phyloP scores from a whole-genome alignment of 2,329 filamentous ascomycete species.

The Paramyrothecium roridum region DNA sequence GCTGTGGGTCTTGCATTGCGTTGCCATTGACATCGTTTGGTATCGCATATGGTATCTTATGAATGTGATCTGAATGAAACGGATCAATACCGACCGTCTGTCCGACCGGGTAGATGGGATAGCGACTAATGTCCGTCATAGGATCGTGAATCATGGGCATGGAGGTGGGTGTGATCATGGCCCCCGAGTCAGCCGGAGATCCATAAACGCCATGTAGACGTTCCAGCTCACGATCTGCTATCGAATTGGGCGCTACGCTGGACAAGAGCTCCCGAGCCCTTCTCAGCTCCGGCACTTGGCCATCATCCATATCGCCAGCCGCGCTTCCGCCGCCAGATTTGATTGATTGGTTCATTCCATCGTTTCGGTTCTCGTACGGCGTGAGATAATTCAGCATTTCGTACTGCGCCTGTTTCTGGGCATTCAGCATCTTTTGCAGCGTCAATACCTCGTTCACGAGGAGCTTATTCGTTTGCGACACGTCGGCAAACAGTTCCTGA shows the following conservation, averaged over 20 bases:
- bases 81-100: slow-evolving; percentile 91
- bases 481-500: slow-evolving; percentile 79
- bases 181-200: slow-evolving; percentile 51
- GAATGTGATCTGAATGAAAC: slow-evolving; percentile 89
- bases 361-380: slow-evolving; percentile 40
- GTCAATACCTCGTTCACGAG: slow-evolving; percentile 60
- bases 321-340: slow-evolving; percentile 32
- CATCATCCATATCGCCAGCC: slow-evolving; percentile 44
- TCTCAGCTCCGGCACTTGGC: slow-evolving; percentile 50
- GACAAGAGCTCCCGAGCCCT: slow-evolving; percentile 55
- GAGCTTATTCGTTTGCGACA: slow-evolving; percentile 61
- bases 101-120: slow-evolving; percentile 86
- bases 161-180: slow-evolving; percentile 34
- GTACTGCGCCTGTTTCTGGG: slow-evolving; percentile 54
- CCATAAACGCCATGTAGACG: slow-evolving; percentile 52
- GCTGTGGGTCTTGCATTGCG: slow-evolving; percentile 33
- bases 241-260: slow-evolving; percentile 47
- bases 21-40: slow-evolving; percentile 52
- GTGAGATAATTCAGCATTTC: slow-evolving; percentile 56
- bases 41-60: slow-evolving; percentile 84
- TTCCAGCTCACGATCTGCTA: slow-evolving; percentile 53
- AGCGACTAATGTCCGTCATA: slow-evolving; percentile 51
- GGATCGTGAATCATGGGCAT: slow-evolving; percentile 51
- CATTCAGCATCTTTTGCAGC: slow-evolving; percentile 58
- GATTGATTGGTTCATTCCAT: slow-evolving; percentile 27